Conservation (phyloP, 805 yeast genomes). For the Wickerhamiella galacta region DNA sequence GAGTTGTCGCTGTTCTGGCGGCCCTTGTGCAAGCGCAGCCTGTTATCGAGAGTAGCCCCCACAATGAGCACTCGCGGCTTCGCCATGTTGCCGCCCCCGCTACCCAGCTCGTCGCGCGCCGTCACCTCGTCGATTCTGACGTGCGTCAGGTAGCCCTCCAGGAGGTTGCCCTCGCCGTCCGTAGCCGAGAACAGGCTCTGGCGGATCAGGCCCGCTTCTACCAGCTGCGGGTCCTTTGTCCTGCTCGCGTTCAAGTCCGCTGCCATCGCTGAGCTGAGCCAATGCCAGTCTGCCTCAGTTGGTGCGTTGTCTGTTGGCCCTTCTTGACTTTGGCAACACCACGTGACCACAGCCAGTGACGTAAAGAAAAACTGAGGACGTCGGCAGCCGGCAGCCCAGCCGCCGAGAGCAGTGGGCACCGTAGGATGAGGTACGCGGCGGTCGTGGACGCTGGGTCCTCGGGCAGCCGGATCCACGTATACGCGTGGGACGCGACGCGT, state of each 20-base stretch:
- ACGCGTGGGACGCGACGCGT: slow-evolving; percentile 62
- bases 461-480: slow-evolving; percentile 77
- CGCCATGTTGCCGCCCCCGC: not conserved
- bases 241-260: no score
- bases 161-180: not conserved
- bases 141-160: slow-evolving; percentile 3
- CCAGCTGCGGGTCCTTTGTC: no score
- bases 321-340: no score
- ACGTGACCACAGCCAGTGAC: no score
- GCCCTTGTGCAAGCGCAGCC: slow-evolving; percentile 64
- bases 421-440: slow-evolving; percentile 45
- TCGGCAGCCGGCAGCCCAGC: no score
- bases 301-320: no score
- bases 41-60: slow-evolving; percentile 3
- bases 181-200: not conserved
- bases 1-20: slow-evolving; percentile 58
- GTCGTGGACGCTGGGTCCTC: slow-evolving; percentile 93
- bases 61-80: slow-evolving; percentile 8
- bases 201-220: not conserved
- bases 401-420: no score
- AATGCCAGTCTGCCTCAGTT: no score
- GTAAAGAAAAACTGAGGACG: no score
- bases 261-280: no score
- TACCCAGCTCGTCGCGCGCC: not conserved
- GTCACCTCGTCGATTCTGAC: slow-evolving; percentile 1